Evolutionary conservation across 495 filamentous ascomycete species (phyloP).

Genomic region (Neurospora sp.): DNA sequence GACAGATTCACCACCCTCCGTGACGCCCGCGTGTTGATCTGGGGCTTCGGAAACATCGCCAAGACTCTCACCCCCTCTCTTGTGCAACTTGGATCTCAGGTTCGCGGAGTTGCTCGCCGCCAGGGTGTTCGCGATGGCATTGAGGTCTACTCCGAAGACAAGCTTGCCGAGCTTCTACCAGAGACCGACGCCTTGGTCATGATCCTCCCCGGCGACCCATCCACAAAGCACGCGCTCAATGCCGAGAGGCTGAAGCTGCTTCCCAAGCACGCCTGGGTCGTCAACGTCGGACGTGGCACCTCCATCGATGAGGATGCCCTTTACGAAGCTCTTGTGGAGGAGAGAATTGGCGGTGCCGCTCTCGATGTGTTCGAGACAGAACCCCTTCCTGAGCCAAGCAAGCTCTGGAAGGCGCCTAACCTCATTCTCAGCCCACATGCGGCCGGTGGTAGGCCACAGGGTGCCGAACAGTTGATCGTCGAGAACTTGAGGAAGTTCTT

Average conservation of each 20-base stretch:
- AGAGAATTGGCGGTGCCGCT: conserved; percentile 56
- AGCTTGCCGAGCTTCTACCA: conserved; percentile 47
- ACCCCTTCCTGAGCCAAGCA: conserved; percentile 38
- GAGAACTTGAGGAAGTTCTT: conserved; percentile 44
- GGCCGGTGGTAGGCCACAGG: conserved; percentile 44
- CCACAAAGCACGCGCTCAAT: conserved; percentile 64
- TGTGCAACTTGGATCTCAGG: conserved; percentile 41
- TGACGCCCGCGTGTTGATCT: conserved; percentile 44
- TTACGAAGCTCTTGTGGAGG: conserved; percentile 59
- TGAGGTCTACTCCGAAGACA: conserved; percentile 39
- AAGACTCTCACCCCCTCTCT: conserved; percentile 63
- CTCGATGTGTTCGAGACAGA: conserved; percentile 78
- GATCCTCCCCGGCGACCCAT: conserved; percentile 56
- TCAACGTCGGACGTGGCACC: conserved; percentile 76
- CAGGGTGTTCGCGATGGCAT: conserved; percentile 50
- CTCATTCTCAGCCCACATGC: conserved; percentile 35
- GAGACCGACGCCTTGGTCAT: conserved; percentile 66
- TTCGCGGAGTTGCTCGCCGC: conserved; percentile 37
- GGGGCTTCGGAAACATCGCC: conserved; percentile 84
- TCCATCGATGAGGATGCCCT: conserved; percentile 71
- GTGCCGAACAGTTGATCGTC: conserved; percentile 40
- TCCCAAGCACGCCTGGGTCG: conserved; percentile 68
- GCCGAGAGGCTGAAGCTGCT: conserved; percentile 56
- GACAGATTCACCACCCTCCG: conserved; percentile 44
- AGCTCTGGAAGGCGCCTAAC: conserved; percentile 31